Evolutionary conservation across 331 rosid genomes (phyloP), one percentile per base, ranked within the genome.

Genomic region (Saraca asoca): DNA sequence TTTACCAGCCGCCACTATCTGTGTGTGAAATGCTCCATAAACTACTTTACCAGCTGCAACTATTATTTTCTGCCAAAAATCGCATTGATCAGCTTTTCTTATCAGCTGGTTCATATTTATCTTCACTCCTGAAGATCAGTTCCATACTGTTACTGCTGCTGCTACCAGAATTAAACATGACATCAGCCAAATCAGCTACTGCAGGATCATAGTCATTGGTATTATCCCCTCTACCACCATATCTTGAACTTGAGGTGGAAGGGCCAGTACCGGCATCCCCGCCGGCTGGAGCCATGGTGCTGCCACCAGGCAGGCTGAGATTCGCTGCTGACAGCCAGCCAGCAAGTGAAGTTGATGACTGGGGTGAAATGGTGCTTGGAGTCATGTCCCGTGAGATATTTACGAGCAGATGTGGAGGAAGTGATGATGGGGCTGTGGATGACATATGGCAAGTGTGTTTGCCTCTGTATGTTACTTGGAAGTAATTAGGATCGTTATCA

Each of bases 371-470:
- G n/a, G 56, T 34, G 8, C 50, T 20, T 53, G 60, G 85, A 55
- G 81, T 29, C 37, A 68, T 62, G 7, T 50, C 79, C 2, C 37
- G 78, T 19, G 71, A 15, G 6, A 46, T 39, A 14, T 75, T 50
- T 0, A 58, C 51, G 0, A 58, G 51, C 0, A 68, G 53, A 12
- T 20, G 77, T 7, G 61, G 82, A 0, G 85, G 85, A 5, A 69
- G 12, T 1, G 38, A 45, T 62, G 92, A 81, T 52, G 97, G 97
- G 5, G 96, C 95, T 2, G 96, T 91, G 73, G 86, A 75, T 5
- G 95, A 88, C 86, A 74, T 77, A 59, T 82, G 87, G 69, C 97
- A 88, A 0, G 81, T 88, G 80, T 90, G 97, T 0, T 51, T 62
- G 1, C 81, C 82, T 12, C 81, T 61, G 42, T 83, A 91, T 59